These are phyloP conservation scores for Jamesozyma gamospora DNA, from an alignment of 805 yeast species.

Conservation along the genomic window DNA sequence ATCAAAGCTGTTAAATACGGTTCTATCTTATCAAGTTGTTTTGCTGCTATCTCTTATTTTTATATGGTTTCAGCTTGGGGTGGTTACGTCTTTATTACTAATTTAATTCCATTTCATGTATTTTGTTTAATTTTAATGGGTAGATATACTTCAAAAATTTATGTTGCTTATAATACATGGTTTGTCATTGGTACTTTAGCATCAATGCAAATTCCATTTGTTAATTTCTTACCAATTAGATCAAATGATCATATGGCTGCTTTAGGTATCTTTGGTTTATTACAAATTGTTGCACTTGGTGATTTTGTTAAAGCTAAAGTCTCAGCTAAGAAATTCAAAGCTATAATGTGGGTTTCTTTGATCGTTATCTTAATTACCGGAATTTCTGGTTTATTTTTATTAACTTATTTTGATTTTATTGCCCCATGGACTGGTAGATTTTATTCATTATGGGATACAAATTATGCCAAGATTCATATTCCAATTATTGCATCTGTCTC, in stretches of 20 bases:
- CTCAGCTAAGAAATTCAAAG: conserved; percentile 52
- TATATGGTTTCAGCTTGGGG: conserved; percentile 99
- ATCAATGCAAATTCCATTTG: conserved; percentile 98
- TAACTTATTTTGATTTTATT: conserved; percentile 85
- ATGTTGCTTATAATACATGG: conserved; percentile 93
- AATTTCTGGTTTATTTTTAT: conserved; percentile 56
- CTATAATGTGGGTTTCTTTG: conserved; percentile 53
- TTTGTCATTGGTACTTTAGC: conserved; percentile 95
- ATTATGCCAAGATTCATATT: conserved; percentile 93
- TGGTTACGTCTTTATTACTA: conserved; percentile 97
- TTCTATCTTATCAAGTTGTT: conserved; percentile 70
- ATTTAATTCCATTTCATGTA: conserved; percentile 90
- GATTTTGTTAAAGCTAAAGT: conserved; percentile 68
- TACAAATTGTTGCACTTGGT: conserved; percentile 84
- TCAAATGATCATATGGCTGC: conserved; percentile 99
- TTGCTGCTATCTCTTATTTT: conserved; percentile 83
- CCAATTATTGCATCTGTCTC: conserved; percentile 98
- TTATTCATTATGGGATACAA: conserved; percentile 96
- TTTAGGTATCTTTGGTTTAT: conserved; percentile 88
- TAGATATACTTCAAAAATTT: conserved; percentile 71
- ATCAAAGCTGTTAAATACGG: conserved; percentile 88
- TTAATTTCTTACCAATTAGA: conserved; percentile 92
- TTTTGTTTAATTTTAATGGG: conserved; percentile 90
- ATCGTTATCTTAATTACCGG: conserved; percentile 51
- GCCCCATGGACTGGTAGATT: conserved; percentile 99